phyloP scores from a whole-genome alignment of 2,329 filamentous ascomycete genomes.

The Aspergillus luchuensis region DNA sequence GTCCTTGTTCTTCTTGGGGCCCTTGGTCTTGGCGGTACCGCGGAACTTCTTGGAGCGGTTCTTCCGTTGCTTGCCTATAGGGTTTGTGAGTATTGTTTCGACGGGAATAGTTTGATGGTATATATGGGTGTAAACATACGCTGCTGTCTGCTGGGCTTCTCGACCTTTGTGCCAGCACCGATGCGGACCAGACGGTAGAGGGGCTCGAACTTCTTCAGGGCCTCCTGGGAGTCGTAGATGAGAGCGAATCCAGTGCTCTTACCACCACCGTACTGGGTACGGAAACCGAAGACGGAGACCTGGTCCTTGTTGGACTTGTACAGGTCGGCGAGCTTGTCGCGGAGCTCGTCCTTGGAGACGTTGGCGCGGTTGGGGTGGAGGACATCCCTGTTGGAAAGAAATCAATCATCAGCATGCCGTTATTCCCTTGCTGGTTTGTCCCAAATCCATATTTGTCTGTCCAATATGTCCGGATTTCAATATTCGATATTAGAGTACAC shows the following conservation, averaged over 20 bases:
- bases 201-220: conserved; percentile 99
- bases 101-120: not conserved
- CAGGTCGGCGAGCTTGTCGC: conserved; percentile 86
- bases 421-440: not conserved
- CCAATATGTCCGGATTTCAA: not conserved
- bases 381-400: conserved; percentile 73
- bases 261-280: conserved; percentile 98
- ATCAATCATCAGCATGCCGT: not conserved
- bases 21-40: conserved; percentile 98
- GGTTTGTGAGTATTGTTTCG: conserved; percentile 1
- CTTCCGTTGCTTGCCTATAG: conserved; percentile 98
- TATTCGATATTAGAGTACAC: not conserved
- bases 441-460: not conserved
- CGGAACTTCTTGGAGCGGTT: conserved; percentile 99
- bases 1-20: conserved; percentile 88
- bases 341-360: conserved; percentile 99
- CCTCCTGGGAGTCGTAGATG: conserved; percentile 96
- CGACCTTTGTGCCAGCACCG: conserved; percentile 88
- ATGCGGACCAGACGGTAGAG: conserved; percentile 95
- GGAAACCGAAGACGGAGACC: conserved; percentile 96
- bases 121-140: conserved; percentile 66
- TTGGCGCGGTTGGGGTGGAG: conserved; percentile 98
- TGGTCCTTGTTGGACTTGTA: conserved; percentile 99
- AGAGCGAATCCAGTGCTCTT: conserved; percentile 99
- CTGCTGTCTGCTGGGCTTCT: conserved; percentile 98